These are phyloP conservation scores for Botryotinia convoluta DNA, from an alignment of 2,329 filamentous ascomycete species.

Conservation along the genomic window DNA sequence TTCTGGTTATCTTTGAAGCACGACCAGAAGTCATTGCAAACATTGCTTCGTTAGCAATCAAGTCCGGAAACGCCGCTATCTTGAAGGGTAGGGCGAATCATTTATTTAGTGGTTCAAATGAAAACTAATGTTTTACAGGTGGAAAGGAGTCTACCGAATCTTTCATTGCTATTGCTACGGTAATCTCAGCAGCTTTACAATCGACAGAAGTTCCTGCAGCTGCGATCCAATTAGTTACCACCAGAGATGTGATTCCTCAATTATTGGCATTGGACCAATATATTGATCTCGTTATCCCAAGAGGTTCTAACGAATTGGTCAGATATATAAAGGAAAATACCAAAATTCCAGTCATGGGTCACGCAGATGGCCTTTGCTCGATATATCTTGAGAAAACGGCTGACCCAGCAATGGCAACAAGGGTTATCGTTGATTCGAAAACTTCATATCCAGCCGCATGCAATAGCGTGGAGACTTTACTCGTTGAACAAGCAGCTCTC, in stretches of 20 bases:
- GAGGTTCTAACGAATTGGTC: conserved; percentile 46
- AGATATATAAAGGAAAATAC: conserved; percentile 85
- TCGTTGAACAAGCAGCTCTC: conserved; percentile 74
- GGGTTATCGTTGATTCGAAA: conserved; percentile 86
- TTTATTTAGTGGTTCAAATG: neutral
- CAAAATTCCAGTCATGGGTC: conserved; percentile 91
- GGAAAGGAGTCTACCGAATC: conserved; percentile 94
- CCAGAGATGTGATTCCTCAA: conserved; percentile 83
- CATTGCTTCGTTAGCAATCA: conserved; percentile 91
- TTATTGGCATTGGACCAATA: conserved; percentile 81
- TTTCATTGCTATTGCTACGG: conserved; percentile 85
- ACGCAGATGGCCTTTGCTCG: conserved; percentile 89
- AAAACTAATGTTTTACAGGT: conserved; percentile 45
- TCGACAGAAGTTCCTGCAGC: conserved; percentile 74
- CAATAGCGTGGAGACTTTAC: conserved; percentile 88
- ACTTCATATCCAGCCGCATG: conserved; percentile 93
- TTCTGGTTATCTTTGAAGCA: conserved; percentile 97
- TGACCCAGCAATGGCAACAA: conserved; percentile 66
- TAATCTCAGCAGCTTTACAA: conserved; percentile 76
- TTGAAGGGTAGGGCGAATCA: conserved; percentile 66
- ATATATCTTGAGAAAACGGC: conserved; percentile 82
- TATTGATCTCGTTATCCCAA: conserved; percentile 93
- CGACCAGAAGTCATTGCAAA: conserved; percentile 98
- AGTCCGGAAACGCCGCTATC: conserved; percentile 95
- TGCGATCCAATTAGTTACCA: conserved; percentile 91